Percentiles rank a stretch among this genome's conserved stretches.
These are phyloP conservation scores for Zasmidium angulare DNA, from an alignment of 2,329 filamentous ascomycete genomes.

Conservation along the genomic window DNA sequence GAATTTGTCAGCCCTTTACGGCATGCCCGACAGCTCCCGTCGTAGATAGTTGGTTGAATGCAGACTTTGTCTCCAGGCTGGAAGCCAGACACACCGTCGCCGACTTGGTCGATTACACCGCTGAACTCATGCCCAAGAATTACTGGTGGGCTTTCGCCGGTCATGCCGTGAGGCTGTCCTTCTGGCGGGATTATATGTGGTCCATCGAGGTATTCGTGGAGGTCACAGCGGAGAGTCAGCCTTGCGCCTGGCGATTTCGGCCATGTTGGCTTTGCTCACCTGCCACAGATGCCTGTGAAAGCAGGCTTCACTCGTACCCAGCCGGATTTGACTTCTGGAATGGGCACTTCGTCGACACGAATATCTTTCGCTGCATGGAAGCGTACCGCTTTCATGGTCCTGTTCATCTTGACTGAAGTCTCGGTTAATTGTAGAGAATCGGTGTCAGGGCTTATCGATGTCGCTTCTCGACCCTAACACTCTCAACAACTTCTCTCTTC, in stretches of 20 bases:
- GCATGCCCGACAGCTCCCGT: slow-evolving; percentile 15
- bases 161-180: slow-evolving; percentile 14
- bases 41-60: slow-evolving; percentile 18
- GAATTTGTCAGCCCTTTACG: slow-evolving; percentile 5
- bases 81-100: slow-evolving; percentile 21
- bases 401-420: neutral
- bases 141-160: slow-evolving; percentile 14
- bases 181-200: slow-evolving; percentile 19
- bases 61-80: slow-evolving; percentile 15
- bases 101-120: slow-evolving; percentile 16
- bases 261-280: neutral
- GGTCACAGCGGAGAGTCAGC: slow-evolving; percentile 10
- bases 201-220: slow-evolving; percentile 27
- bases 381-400: slow-evolving; percentile 22
- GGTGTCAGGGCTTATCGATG: too few species aligned
- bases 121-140: slow-evolving; percentile 22
- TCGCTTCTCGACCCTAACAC: too few species aligned
- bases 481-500: neutral
- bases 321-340: slow-evolving; percentile 15
- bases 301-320: slow-evolving; percentile 20
- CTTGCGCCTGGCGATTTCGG: neutral
- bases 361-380: slow-evolving; percentile 25
- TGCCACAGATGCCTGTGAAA: slow-evolving; percentile 23
- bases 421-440: too few species aligned
- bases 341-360: slow-evolving; percentile 20